Base-by-base conservation (phyloP, 306 rosid species). In the Cicer judaicum region DNA sequence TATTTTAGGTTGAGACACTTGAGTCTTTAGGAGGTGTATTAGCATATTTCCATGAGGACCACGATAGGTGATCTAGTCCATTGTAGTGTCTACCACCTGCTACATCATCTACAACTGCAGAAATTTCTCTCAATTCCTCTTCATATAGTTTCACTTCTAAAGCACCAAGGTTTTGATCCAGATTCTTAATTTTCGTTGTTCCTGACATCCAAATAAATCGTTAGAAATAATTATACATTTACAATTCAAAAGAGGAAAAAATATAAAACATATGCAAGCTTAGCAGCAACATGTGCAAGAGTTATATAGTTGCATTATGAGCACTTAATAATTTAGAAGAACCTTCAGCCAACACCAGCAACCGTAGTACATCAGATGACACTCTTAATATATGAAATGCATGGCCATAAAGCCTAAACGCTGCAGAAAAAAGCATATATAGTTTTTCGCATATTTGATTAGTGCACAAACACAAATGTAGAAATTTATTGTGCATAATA, bases 171-270 rank as follows among this genome's bases (percentile, higher is more conserved):
- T 92, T 92, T 55, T 57, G 46, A 64, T 87, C 87, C 70, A 92
- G 64, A 62, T 92, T 89, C 85, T 87, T 88, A 9, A 76, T 73
- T 81, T 88, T 89, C 5, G 93, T 89, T 55, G 97, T 92, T 80
- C 84, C 77, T 80, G 67, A 7, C 19, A 67, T 90, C 53, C 39
- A 73, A n/a, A 39, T 6, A 61, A 57, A 12, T 56, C 49, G 4
- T 47, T 13, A 7, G 52, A 54, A 71, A 70, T 21, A 21, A 21
- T 21, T 21, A 21, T 21, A 21, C 24, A 21, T 21, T 21, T 21
- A 21, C 44, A 59, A 47, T 24, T 39, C 48, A 8, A 7, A 65
- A 41, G 40, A n/a, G n/a, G n/a, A n/a, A n/a, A n/a, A n/a, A n/a
- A n/a, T n/a, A n/a, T n/a, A n/a, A n/a, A n/a, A n/a, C 53, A 70